Conservation (phyloP, 257 asterid genomes). For the Solanum phureja region DNA sequence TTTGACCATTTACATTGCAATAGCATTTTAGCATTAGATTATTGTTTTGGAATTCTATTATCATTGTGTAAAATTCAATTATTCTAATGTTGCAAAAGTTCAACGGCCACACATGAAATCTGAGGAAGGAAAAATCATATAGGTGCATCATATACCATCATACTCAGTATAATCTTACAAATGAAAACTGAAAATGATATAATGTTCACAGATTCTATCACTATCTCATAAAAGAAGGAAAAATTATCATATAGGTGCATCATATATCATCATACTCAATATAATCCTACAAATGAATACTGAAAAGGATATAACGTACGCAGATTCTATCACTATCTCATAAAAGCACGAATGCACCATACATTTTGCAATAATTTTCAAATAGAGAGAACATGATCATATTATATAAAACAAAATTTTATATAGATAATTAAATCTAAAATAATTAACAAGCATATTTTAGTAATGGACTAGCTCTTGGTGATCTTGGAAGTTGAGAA, state of each 20-base stretch:
- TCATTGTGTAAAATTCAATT: no score
- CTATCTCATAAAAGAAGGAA: neutral
- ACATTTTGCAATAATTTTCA: neutral
- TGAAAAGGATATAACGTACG: no score
- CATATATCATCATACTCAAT: no score
- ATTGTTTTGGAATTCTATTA: no score
- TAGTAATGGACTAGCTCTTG: conserved; percentile 29
- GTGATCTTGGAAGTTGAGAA: conserved; percentile 75
- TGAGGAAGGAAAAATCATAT: neutral
- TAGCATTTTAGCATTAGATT: no score
- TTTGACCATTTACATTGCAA: no score
- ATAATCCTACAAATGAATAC: no score
- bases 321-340: neutral
- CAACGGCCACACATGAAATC: no score
- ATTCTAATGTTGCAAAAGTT: no score
- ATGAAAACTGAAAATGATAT: no score
- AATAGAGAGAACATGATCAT: neutral
- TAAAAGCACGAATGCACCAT: neutral
- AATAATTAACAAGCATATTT: neutral
- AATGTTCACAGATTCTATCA: no score
- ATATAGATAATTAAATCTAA: neutral
- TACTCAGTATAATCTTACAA: no score
- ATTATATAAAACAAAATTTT: neutral
- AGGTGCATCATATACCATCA: neutral
- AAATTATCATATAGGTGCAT: neutral